A percentile compares a stretch with the other conserved stretches of the same genome.
phyloP scores from a whole-genome alignment of 768 basidiomycete species.

The Daedalea quercina region DNA sequence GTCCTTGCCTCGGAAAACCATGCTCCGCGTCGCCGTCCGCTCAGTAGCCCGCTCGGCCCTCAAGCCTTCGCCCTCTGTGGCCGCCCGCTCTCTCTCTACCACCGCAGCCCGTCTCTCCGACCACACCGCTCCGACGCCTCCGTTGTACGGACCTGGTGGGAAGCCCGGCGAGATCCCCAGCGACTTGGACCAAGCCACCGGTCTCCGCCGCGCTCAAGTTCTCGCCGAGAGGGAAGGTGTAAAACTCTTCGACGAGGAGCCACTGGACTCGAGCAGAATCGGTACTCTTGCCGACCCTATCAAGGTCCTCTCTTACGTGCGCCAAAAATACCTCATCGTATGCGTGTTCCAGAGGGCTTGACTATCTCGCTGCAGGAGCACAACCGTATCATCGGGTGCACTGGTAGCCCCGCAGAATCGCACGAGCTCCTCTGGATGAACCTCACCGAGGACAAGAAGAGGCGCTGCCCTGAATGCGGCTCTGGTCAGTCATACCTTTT shows the following conservation, averaged over 20 bases:
- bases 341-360: not conserved
- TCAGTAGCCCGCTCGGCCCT: conserved; percentile 18
- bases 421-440: conserved; percentile 90
- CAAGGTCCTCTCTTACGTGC: conserved; percentile 79
- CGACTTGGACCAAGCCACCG: conserved; percentile 88
- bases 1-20: conserved; percentile 18
- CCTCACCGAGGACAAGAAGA: conserved; percentile 54
- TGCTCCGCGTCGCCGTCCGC: conserved; percentile 25
- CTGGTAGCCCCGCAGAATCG: conserved; percentile 90
- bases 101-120: conserved; percentile 49
- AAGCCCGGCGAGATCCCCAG: conserved; percentile 73
- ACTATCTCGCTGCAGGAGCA: conserved; percentile 44
- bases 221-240: conserved; percentile 84
- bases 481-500: conserved; percentile 52
- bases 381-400: conserved; percentile 88
- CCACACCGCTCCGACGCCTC: conserved; percentile 51
- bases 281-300: conserved; percentile 88
- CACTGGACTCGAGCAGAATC: conserved; percentile 76
- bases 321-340: conserved; percentile 23
- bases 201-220: conserved; percentile 93
- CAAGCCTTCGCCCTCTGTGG: conserved; percentile 15
- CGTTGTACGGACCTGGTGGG: conserved; percentile 65
- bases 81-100: conserved; percentile 50
- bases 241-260: conserved; percentile 83
- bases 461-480: conserved; percentile 90